Evolutionary conservation across 345 rosid genomes (phyloP), one percentile per base, ranked within the genome.

Genomic region (Limnanthes douglasii): DNA sequence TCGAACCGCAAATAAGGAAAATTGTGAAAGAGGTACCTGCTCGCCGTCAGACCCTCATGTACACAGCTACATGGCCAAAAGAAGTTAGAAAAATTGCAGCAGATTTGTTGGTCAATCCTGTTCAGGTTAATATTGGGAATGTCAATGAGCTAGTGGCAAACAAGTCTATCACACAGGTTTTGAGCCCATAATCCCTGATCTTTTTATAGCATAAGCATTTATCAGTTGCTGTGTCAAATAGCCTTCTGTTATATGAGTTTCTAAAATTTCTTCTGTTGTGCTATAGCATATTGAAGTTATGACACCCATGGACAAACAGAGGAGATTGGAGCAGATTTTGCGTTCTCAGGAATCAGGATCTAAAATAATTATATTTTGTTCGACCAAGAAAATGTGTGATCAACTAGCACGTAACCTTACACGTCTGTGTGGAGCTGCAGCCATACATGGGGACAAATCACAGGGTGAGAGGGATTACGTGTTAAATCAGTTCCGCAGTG

Each of bases 61-160:
- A 62, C 55, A 90, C 96, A 10, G 98, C 98, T 38, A 84, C 98
- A 5, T 84, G 98, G 96, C 98, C 98, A 3, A 84, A 48, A 65
- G 98, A 86, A 47, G 98, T 90, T 39, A 73, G 96, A 47, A 90
- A 80, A 59, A 90, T 90, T 62, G 98, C 98, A 27, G 85, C 96
- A 29, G 98, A 90, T 56, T 73, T 90, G 8, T 63, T 90, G 45
- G 75, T 77, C 39, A 84, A 77, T 60, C 94, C 98, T 59, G 82
- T 74, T 37, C 98, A 90, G 62, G 98, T 90, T 49, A 90, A 84
- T 53, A 90, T 90, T 26, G 98, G 98, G 41, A 90, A 77, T 39
- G 86, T 75, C 36, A 94, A 90, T 41, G 94, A 90, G 68, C 98
- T 90, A 61, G 98, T 76, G 45, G 98, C 98, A 26, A 90, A 84